phyloP scores from a whole-genome alignment of 2,329 filamentous ascomycete genomes.

The Colletotrichum falcatum region DNA sequence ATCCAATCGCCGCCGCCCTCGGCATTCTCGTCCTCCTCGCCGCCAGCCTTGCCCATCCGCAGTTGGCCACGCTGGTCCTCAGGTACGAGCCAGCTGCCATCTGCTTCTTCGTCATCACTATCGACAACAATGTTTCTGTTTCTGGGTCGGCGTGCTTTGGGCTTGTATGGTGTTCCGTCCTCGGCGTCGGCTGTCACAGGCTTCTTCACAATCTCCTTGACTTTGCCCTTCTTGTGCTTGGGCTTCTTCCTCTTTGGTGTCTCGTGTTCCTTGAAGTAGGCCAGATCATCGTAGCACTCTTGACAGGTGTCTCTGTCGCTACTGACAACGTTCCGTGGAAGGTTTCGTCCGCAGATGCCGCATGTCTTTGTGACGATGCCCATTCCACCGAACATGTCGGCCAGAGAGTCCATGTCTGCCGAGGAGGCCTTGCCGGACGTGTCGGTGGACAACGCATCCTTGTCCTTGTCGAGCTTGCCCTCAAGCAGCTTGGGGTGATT shows the following conservation, averaged over 20 bases:
- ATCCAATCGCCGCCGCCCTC: constrained; percentile 88
- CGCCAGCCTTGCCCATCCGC: constrained; percentile 82
- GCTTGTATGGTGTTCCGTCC: constrained; percentile 40
- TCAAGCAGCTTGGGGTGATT: constrained; percentile 93
- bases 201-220: constrained; percentile 44
- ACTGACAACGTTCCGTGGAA: constrained; percentile 63
- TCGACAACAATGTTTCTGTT: constrained; percentile 71
- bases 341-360: constrained; percentile 81
- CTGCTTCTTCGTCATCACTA: constrained; percentile 76
- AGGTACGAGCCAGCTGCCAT: constrained; percentile 84
- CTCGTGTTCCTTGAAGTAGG: constrained; percentile 66
- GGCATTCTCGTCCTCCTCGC: constrained; percentile 86
- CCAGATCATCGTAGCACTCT: constrained; percentile 81
- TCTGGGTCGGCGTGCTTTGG: constrained; percentile 53
- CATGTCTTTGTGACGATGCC: constrained; percentile 83
- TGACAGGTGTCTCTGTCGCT: constrained; percentile 68
- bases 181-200: constrained; percentile 30
- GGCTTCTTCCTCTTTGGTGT: constrained; percentile 55
- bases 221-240: constrained; percentile 53
- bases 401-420: constrained; percentile 82
- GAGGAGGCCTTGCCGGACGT: constrained; percentile 63
- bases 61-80: constrained; percentile 71
- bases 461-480: constrained; percentile 86
- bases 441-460: constrained; percentile 77
- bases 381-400: constrained; percentile 87